Conservation (phyloP, 257 asterid species). For the Fraxinus anomala region DNA sequence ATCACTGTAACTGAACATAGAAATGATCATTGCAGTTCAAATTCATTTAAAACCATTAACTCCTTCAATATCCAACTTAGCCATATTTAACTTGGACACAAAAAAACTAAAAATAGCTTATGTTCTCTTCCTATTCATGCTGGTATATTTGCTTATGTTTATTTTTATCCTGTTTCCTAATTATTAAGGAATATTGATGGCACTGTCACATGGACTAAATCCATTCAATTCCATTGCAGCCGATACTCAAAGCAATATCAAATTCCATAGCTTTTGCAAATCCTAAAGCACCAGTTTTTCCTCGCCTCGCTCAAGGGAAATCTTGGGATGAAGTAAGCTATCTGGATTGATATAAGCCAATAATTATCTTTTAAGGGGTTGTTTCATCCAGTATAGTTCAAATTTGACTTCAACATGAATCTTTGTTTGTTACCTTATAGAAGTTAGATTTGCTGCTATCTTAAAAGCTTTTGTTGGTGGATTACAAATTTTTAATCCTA, state of each 20-base stretch:
- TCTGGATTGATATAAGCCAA: background rate
- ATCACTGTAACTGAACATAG: background rate
- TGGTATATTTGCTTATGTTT: background rate
- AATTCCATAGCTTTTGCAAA: conserved; percentile 71
- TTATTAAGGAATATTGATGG: background rate
- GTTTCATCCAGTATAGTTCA: background rate
- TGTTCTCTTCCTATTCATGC: background rate
- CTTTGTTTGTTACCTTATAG: background rate
- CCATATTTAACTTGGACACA: background rate
- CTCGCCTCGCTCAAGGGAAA: conserved; percentile 94
- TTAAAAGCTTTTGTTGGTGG: background rate
- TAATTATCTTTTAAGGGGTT: background rate
- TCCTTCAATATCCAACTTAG: background rate
- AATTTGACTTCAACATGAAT: background rate
- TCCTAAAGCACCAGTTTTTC: conserved; percentile 92
- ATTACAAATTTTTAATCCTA: background rate
- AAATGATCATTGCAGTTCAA: background rate
- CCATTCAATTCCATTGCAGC: conserved; percentile 54
- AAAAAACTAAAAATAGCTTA: background rate
- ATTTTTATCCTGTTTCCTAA: background rate
- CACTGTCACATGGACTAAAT: background rate
- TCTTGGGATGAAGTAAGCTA: conserved; percentile 86
- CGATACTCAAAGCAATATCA: conserved; percentile 71
- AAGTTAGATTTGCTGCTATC: background rate
- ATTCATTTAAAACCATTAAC: background rate